Conservation (phyloP, 1,284 basidiomycete species). For the Cutaneotrichosporon sp. region DNA sequence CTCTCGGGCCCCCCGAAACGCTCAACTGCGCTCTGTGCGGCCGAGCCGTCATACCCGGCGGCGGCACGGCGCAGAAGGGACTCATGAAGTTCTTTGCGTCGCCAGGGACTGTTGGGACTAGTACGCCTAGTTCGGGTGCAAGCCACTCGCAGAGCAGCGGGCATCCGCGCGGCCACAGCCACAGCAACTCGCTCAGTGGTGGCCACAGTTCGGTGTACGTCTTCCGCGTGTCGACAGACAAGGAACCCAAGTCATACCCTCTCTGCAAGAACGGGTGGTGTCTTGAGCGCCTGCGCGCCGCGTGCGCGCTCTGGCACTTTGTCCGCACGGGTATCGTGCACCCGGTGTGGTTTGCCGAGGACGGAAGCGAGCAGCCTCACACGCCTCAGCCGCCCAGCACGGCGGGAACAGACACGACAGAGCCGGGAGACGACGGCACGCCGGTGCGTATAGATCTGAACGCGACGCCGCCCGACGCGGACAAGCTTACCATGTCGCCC, state of each 20-base stretch:
- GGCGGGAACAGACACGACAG: background rate
- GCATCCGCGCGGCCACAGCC: background rate
- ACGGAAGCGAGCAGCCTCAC: slow-evolving; percentile 15
- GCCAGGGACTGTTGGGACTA: slow-evolving; percentile 8
- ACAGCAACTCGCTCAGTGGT: background rate
- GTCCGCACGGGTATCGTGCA: slow-evolving; percentile 74
- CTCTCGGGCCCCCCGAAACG: slow-evolving; percentile 26
- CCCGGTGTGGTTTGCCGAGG: slow-evolving; percentile 77
- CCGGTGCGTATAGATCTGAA: slow-evolving; percentile 4
- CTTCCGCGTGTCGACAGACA: slow-evolving; percentile 48
- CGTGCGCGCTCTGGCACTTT: slow-evolving; percentile 86
- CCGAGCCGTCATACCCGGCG: slow-evolving; percentile 54
- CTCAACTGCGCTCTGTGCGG: slow-evolving; percentile 69
- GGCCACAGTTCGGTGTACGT: slow-evolving; percentile 36
- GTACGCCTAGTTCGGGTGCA: background rate
- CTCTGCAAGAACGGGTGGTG: slow-evolving; percentile 62
- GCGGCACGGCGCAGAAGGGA: slow-evolving; percentile 32
- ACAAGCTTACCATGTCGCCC: slow-evolving; percentile 14
- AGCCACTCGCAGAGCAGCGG: background rate
- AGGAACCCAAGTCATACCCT: slow-evolving; percentile 55
- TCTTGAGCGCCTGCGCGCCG: slow-evolving; percentile 62
- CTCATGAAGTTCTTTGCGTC: slow-evolving; percentile 40
- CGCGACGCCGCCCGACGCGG: slow-evolving; percentile 6
- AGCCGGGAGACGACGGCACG: background rate
- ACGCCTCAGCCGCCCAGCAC: slow-evolving; percentile 2